Evolutionary conservation across 768 basidiomycete genomes (phyloP).

Genomic region (Sporobolomyces phaffii): DNA sequence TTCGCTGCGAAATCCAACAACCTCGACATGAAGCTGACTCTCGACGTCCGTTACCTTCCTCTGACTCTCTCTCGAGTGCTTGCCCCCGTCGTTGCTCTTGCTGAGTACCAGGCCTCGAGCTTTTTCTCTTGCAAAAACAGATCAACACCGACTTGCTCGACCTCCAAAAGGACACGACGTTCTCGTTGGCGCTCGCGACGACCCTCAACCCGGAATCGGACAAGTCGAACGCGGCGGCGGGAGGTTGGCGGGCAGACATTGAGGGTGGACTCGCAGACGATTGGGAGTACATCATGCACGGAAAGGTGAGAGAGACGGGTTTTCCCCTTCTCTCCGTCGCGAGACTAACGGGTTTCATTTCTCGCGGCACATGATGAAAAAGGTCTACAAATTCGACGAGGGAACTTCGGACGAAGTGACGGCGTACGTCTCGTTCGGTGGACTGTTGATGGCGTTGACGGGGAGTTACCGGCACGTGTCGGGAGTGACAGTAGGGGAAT

Average conservation of each 20-base stretch:
- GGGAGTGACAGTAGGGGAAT: constrained; percentile 84
- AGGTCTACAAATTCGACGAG: constrained; percentile 97
- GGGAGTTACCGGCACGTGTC: constrained; percentile 90
- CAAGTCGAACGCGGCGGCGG: constrained; percentile 49
- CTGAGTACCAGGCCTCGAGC: too few species aligned
- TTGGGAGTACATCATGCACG: constrained; percentile 99
- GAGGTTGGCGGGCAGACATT: constrained; percentile 62
- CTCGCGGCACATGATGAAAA: too few species aligned
- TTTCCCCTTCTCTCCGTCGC: background rate
- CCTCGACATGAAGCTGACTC: constrained; percentile 81
- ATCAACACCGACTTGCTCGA: constrained; percentile 81
- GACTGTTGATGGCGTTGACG: constrained; percentile 84
- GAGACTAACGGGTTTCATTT: too few species aligned
- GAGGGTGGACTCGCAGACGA: constrained; percentile 76
- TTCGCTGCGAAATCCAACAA: constrained; percentile 83
- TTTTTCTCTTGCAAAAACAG: too few species aligned
- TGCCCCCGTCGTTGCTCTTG: background rate
- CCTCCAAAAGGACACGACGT: constrained; percentile 58
- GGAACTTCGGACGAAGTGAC: constrained; percentile 82
- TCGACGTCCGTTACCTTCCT: constrained; percentile 59
- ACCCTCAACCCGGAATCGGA: constrained; percentile 58
- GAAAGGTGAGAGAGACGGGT: constrained; percentile 64
- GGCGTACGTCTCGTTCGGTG: constrained; percentile 93
- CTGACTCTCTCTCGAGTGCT: background rate
- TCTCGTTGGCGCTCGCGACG: constrained; percentile 79